These are phyloP conservation scores for Fusarium chlamydosporum DNA, from an alignment of 2,329 filamentous ascomycete genomes.

Conservation along the genomic window DNA sequence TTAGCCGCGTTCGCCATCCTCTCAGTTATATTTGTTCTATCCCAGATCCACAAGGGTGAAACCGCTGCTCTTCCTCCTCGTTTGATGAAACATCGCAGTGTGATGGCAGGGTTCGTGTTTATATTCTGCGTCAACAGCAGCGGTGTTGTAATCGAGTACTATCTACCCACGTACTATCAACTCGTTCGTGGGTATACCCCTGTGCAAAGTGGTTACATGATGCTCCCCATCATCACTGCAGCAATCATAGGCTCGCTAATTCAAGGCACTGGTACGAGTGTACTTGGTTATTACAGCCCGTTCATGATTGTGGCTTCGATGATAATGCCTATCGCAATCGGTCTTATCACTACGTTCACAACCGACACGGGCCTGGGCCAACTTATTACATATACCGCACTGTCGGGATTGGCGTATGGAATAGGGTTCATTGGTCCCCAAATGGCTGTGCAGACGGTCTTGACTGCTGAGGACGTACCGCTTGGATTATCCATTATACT, in stretches of 20 bases:
- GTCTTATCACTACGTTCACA: slow-evolving; percentile 23
- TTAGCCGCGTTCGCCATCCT: not conserved
- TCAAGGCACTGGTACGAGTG: slow-evolving; percentile 28
- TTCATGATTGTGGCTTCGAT: slow-evolving; percentile 35
- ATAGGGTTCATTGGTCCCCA: slow-evolving; percentile 35
- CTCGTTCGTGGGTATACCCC: slow-evolving; percentile 58
- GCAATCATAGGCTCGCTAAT: slow-evolving; percentile 27
- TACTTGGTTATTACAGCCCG: slow-evolving; percentile 25
- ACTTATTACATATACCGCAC: slow-evolving; percentile 18
- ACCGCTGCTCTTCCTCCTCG: slow-evolving; percentile 59
- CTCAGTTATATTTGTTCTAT: not conserved
- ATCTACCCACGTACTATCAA: slow-evolving; percentile 60
- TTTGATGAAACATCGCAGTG: slow-evolving; percentile 57
- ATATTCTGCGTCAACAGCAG: slow-evolving; percentile 56
- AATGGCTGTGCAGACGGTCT: slow-evolving; percentile 26
- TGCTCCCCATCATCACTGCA: slow-evolving; percentile 38
- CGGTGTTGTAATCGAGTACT: slow-evolving; percentile 53
- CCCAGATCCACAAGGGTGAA: slow-evolving; percentile 11
- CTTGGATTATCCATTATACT: slow-evolving; percentile 44
- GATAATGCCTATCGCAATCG: slow-evolving; percentile 21
- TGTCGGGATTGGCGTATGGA: slow-evolving; percentile 25
- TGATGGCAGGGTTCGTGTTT: slow-evolving; percentile 54
- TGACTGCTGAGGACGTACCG: slow-evolving; percentile 25
- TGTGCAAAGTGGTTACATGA: slow-evolving; percentile 50
- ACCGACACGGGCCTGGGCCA: slow-evolving; percentile 12